Base-by-base conservation (phyloP, 768 basidiomycete genomes). In the Podaxis mareebaensis region DNA sequence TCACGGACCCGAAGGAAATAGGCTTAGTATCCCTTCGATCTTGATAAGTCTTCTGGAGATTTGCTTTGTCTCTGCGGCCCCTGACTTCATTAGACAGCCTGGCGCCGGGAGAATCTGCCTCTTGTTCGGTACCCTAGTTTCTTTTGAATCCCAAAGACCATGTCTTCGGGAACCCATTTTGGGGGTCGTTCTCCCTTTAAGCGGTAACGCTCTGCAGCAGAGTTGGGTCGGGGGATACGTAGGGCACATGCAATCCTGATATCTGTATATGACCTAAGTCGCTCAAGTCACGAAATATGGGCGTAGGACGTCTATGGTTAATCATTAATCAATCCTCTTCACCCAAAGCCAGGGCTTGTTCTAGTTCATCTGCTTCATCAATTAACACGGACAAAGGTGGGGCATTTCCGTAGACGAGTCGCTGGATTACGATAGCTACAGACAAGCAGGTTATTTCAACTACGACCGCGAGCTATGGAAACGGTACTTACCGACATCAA, bases 371-470 rank as follows among this genome's bases (percentile, higher is more conserved):
- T 20, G 88, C 89, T 55, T 83, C 84, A 55, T 83, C 80, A 38
- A 76, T 65, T 33, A 86, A 71, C 4, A 77, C 73, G 12, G 82
- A 74, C 4, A 78, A 71, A n/a, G 91, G 90, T n/a, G 85, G 83
- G 5, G 79, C 76, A 64, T 81, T 86, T 1, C 93, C 93, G 67
- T 93, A 95, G 36, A 85, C 69, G n/a, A 94, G 22, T 53, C 92
- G 84, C 70, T 95, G 93, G 7, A 78, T 71, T 15, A 92, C 74
- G 68, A 95, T 94, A 24, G 82, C 93, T 92, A 66, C 55, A 66
- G 52, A 40, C n/a, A 38, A 22, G 12, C 42, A 39, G 66, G 55
- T 49, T 56, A 7, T 44, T 10, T 1, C 12, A 39, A n/a, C 22
- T 15, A 20, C 15, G 44, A 33, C 49, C 3, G 20, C 26, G 24